Conservation (phyloP, 2,329 filamentous ascomycete genomes). For the Pseudogymnoascus sp. region DNA sequence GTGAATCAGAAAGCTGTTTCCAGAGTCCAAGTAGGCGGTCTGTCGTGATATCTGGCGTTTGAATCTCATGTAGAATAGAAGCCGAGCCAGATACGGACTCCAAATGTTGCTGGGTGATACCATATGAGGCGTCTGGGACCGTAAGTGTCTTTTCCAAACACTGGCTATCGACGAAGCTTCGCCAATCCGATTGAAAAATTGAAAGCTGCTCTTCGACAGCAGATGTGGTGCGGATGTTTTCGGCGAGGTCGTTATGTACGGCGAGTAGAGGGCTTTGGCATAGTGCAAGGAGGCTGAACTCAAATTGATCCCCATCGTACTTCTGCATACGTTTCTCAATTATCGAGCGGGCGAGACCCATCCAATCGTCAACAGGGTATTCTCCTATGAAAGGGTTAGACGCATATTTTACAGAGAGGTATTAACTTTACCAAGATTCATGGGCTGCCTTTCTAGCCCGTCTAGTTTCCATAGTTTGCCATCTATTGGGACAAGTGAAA, state of each 20-base stretch:
- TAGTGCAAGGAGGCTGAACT: slow-evolving; percentile 72
- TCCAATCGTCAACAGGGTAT: slow-evolving; percentile 49
- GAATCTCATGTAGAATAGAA: slow-evolving; percentile 12
- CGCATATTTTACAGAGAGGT: slow-evolving; percentile 10
- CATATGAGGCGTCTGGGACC: slow-evolving; percentile 14
- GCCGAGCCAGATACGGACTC: slow-evolving; percentile 10
- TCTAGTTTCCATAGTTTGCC: slow-evolving; percentile 81
- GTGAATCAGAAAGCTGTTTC: slow-evolving; percentile 33
- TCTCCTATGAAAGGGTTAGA: slow-evolving; percentile 18
- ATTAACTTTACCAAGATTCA: slow-evolving; percentile 46
- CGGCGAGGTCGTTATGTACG: slow-evolving; percentile 31
- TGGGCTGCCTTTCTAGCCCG: slow-evolving; percentile 66
- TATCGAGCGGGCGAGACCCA: slow-evolving; percentile 52
- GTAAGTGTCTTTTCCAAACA: slow-evolving; percentile 1
- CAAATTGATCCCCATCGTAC: slow-evolving; percentile 55
- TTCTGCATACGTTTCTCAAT: slow-evolving; percentile 61
- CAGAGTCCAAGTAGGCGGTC: slow-evolving; percentile 31
- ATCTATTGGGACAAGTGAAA: slow-evolving; percentile 75
- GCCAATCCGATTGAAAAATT: slow-evolving; percentile 35
- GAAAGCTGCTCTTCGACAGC: slow-evolving; percentile 34
- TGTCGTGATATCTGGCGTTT: slow-evolving; percentile 14
- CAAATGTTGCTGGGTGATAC: slow-evolving; percentile 18
- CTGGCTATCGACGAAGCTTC: slow-evolving; percentile 24
- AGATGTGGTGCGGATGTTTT: slow-evolving; percentile 34
- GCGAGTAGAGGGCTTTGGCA: slow-evolving; percentile 53